phyloP scores from a whole-genome alignment of 2,329 filamentous ascomycete species.

The Apiospora malaysiana region DNA sequence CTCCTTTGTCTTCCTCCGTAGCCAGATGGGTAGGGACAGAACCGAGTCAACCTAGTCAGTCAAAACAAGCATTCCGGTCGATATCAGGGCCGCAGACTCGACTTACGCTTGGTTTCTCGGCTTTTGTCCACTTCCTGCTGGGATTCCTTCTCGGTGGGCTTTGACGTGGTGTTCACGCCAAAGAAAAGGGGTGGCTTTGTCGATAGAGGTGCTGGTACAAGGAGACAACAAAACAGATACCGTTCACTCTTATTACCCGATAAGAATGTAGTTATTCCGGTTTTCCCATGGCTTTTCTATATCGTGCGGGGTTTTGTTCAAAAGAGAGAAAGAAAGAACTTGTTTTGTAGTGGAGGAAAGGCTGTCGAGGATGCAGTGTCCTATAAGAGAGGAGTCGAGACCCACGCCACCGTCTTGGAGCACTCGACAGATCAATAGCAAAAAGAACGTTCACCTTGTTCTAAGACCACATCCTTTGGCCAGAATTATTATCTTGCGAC shows the following conservation, averaged over 20 bases:
- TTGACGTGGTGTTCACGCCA: not conserved
- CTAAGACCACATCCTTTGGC: not conserved
- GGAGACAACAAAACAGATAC: not conserved
- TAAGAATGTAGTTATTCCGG: not conserved
- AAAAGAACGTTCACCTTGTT: not conserved
- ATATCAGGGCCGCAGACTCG: not conserved
- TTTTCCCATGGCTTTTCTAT: not conserved
- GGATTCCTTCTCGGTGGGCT: not conserved
- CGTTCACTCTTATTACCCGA: no score
- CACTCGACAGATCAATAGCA: not conserved
- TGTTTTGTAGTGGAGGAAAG: not conserved
- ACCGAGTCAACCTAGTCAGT: not conserved
- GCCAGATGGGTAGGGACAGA: not conserved
- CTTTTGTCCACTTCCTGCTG: not conserved
- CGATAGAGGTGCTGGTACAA: not conserved
- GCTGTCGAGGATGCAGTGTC: not conserved
- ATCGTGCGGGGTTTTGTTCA: not conserved
- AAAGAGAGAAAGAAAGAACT: not conserved
- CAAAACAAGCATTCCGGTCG: not conserved
- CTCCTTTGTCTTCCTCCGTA: not conserved
- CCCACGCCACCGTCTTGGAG: not conserved
- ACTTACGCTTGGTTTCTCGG: not conserved
- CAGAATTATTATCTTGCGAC: not conserved
- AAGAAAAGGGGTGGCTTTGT: not conserved
- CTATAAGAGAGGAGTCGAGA: not conserved